Evolutionary conservation across 805 yeast genomes (phyloP).

Genomic region (Saccharomycopsis synnaedendra): DNA sequence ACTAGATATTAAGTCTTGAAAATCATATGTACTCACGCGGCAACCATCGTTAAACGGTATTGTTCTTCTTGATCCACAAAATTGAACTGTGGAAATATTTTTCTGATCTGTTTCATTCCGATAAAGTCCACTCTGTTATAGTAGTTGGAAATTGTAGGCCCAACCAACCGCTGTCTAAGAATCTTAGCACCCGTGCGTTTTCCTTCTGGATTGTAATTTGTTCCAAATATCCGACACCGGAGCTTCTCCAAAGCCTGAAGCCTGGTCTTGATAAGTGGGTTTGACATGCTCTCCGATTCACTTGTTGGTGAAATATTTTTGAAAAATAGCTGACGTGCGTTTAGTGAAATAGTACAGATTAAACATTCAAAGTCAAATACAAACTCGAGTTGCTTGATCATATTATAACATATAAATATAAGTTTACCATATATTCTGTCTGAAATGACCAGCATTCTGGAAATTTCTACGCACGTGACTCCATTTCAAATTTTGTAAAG

Average conservation of each 20-base stretch:
- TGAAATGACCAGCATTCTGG: no score
- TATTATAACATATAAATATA: no score
- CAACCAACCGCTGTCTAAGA: slow-evolving; percentile 55
- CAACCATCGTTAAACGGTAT: slow-evolving; percentile 55
- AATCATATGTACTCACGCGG: slow-evolving; percentile 19
- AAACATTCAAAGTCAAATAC: no score
- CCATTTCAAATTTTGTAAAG: no score
- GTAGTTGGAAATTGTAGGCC: slow-evolving; percentile 58
- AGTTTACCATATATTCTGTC: no score
- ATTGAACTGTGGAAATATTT: slow-evolving; percentile 35
- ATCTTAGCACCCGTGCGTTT: slow-evolving; percentile 66
- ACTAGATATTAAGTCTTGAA: background rate
- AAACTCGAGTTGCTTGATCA: no score
- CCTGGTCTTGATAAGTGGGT: slow-evolving; percentile 10
- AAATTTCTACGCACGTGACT: no score
- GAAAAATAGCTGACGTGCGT: no score
- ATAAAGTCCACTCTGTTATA: slow-evolving; percentile 69
- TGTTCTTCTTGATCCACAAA: slow-evolving; percentile 60
- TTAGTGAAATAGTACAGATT: no score
- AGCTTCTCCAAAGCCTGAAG: slow-evolving; percentile 30
- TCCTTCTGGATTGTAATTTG: slow-evolving; percentile 54
- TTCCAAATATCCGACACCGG: slow-evolving; percentile 57
- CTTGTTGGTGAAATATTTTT: no score
- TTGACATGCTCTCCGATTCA: background rate
- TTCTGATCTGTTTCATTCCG: slow-evolving; percentile 46